Base-by-base conservation (phyloP, 352 stramenopile genomes). In the Globisporangium heterothallicum region DNA sequence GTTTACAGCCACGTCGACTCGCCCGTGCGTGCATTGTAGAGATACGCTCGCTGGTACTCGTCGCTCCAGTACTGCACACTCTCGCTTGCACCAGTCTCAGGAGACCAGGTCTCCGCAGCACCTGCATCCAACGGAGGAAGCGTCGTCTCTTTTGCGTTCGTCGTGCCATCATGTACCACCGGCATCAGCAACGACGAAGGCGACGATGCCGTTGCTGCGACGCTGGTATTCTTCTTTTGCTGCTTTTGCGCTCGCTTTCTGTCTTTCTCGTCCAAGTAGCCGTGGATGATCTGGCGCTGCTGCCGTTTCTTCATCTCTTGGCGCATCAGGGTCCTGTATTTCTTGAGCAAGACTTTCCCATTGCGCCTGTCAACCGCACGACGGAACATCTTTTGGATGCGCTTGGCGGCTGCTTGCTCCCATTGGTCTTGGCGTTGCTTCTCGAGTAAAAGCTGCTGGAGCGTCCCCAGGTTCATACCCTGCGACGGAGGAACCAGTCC, bases 11-110 rank as follows among this genome's bases (percentile, higher is more conserved):
- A 87, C 12, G 53, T 59, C 0, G 73, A 84, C 21, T 73, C 54
- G 19, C 70, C 72, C 0, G 73, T 81, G 7, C 30, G 63, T 3
- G 69, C 43, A 26, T 87, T 63, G 53, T 66, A 87, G 12, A 70
- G 51, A 42, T 84, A 87, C 26, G 51, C 49, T 45, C 64, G 64
- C 44, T 83, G 66, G 36, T 74, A 68, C 59, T 87, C 76, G 13
- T 85, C 73, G 55, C 76, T 87, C 73, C 73, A 87, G 51, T 69
- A 82, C 26, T 72, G 53, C 18, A 73, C 55, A 14, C 69, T 49
- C 14, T 59, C 56, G n/a, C 55, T 50, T n/a, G n/a, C n/a, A n/a
- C n/a, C n/a, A n/a, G n/a, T n/a, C n/a, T n/a, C n/a, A n/a, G n/a
- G n/a, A n/a, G n/a, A n/a, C n/a, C n/a, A n/a, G n/a, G n/a, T n/a